Base-by-base conservation (phyloP, 768 basidiomycete species). In the Calocybe cyanea region DNA sequence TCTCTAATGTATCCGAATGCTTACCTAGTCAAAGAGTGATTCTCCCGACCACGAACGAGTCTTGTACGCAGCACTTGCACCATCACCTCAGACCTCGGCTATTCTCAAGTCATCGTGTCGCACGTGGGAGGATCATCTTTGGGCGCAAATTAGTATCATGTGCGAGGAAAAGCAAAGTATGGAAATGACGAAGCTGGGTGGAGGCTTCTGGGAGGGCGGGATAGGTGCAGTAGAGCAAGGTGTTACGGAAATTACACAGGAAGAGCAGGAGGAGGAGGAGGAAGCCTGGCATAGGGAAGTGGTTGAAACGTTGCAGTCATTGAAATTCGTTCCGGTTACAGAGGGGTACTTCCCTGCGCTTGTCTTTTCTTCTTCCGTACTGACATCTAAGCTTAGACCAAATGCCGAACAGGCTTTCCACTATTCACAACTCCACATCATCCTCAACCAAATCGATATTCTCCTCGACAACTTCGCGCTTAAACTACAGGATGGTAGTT, bases 91-190 rank as follows among this genome's bases (percentile, higher is more conserved):
- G 62, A 88, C 87, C 1, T 75, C 80, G 0, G 67, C 63, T 17
- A 64, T 85, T 24, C 76, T 92, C 25, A 82, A 86, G 51, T 75
- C 82, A 0, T 80, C 86, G 2, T 94, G 91, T 57, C 68, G 83
- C 25, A 86, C 88, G 17, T 98, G 95, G 94, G 89, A 94, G 57
- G 96, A 35, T 18, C 34, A 35, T n/a, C 14, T 98, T 0, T 99
- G 96, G 96, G 91, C 89, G 0, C 85, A 89, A 47, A 70, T 93
- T 41, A 83, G 82, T 54, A 74, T 90, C 39, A 69, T 90, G 31
- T 85, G 88, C 55, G 90, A 94, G 59, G 83, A 91, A 54, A 83
- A 87, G 48, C 77, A 86, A 59, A 84, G 81, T 36, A 73, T 71
- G 23, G 82, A 86, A 50, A 75, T 97, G 57, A 61, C 71, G 8